phyloP scores from a whole-genome alignment of 768 basidiomycete species.

The Chlorophyllum brunneum region DNA sequence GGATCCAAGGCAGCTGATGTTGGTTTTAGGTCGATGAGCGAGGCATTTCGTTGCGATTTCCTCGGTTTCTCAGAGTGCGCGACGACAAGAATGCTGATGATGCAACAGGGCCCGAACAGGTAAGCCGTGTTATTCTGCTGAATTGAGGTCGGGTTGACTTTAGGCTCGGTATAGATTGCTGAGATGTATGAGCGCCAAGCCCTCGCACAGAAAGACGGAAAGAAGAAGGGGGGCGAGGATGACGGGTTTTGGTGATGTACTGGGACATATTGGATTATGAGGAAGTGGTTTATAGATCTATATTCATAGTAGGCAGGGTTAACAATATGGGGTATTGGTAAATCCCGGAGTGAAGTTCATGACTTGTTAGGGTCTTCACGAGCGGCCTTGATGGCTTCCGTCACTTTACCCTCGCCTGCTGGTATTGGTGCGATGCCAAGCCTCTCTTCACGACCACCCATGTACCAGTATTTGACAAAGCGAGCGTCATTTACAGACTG shows the following conservation, averaged over 20 bases:
- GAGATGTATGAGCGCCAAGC: slow-evolving; percentile 93
- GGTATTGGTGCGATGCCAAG: slow-evolving; percentile 32
- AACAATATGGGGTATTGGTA: slow-evolving; percentile 12
- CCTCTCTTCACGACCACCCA: slow-evolving; percentile 81
- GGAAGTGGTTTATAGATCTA: slow-evolving; percentile 21
- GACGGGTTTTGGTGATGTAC: slow-evolving; percentile 71
- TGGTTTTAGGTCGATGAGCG: slow-evolving; percentile 68
- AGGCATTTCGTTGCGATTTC: slow-evolving; percentile 95
- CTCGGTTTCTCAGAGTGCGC: slow-evolving; percentile 86
- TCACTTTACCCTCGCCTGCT: slow-evolving; percentile 36
- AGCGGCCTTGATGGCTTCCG: slow-evolving; percentile 46
- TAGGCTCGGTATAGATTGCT: slow-evolving; percentile 55
- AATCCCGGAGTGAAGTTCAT: slow-evolving; percentile 20
- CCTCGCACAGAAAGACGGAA: slow-evolving; percentile 68
- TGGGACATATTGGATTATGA: slow-evolving; percentile 9
- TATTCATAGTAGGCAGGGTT: slow-evolving; percentile 19
- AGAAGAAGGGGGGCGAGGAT: slow-evolving; percentile 70
- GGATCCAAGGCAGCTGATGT: slow-evolving; percentile 1
- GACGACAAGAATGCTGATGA: slow-evolving; percentile 94
- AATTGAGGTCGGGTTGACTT: neutral
- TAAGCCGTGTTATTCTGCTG: slow-evolving; percentile 26
- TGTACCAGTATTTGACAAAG: slow-evolving; percentile 88
- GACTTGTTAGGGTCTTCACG: slow-evolving; percentile 37
- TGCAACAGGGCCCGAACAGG: slow-evolving; percentile 91
- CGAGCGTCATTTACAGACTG: slow-evolving; percentile 81